Base-by-base conservation (phyloP, 2,329 filamentous ascomycete genomes). In the Epichloe baconii region DNA sequence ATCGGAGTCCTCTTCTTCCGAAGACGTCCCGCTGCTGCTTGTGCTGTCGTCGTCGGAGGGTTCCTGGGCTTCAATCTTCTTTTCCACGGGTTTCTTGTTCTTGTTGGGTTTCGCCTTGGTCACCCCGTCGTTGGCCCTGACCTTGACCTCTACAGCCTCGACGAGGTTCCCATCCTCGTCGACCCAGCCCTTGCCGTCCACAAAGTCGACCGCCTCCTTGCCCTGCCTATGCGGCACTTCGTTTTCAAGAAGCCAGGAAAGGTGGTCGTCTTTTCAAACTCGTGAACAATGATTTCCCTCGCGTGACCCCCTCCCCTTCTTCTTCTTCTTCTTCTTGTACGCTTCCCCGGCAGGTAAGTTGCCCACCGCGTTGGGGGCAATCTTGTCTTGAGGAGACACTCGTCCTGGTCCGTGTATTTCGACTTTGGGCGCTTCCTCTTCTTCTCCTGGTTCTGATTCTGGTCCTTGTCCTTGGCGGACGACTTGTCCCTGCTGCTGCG, bases 181-280 rank as follows among this genome's bases (percentile, higher is more conserved):
- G 0, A 95, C 77, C 91, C 93, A 97, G 1, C 91, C 91, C 61
- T 86, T 83, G 21, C 85, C 89, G 50, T 95, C 85, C 41, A 93
- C 78, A 64, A 84, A 96, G 51, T 84, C 81, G 2, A 68, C 68
- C 1, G 67, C 68, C 1, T 69, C 64, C 5, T 70, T 67, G 42
- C 63, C 73, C 14, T 54, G 49, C 14, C 52, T 55, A 38, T 62
- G 60, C 11, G 62, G 61, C 26, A 51, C 58, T 2, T 59, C 44
- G 5, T 74, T 71, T 87, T 88, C 53, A 96, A 67, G 63, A 95
- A 96, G 4, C 79, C 85, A 0, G 89, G 87, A 56, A 88, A 85
- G 60, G 88, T 91, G 38, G 80, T 82, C 7, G 85, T 89, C 64
- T 88, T 89, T 59, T 85, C 80, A 63, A 96, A 97, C 64, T 98